Percentiles rank a stretch among this genome's conserved stretches.
These are phyloP conservation scores for Nannizzia gypsea DNA, from an alignment of 2,329 filamentous ascomycete genomes.

Conservation along the genomic window DNA sequence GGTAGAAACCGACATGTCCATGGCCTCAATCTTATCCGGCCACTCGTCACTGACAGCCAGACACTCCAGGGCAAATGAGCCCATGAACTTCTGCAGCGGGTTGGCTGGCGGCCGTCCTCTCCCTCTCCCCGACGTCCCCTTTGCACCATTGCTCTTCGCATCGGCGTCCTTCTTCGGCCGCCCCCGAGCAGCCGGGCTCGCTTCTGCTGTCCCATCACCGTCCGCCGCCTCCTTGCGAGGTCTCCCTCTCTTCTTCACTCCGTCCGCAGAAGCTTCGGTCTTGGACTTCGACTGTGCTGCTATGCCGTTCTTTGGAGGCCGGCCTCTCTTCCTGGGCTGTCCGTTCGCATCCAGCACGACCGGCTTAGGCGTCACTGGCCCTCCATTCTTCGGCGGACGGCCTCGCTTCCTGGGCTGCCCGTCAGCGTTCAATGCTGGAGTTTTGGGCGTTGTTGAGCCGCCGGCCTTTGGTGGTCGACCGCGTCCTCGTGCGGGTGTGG, in stretches of 20 bases:
- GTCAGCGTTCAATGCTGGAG: slow-evolving; percentile 3
- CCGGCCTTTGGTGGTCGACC: slow-evolving; percentile 13
- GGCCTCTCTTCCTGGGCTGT: slow-evolving; percentile 12
- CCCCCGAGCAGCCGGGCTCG: slow-evolving; percentile 4
- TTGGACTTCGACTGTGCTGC: background rate
- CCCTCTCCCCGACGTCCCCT: background rate
- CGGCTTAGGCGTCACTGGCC: background rate
- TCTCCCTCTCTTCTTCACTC: slow-evolving; percentile 7
- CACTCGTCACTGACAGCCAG: slow-evolving; percentile 10
- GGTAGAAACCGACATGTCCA: slow-evolving; percentile 13
- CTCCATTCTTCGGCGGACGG: slow-evolving; percentile 10
- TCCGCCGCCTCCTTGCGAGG: slow-evolving; percentile 7
- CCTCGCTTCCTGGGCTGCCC: slow-evolving; percentile 14
- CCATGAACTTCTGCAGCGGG: slow-evolving; percentile 11
- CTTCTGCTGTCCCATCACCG: background rate
- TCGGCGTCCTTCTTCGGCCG: slow-evolving; percentile 9
- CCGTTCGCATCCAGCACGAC: slow-evolving; percentile 9
- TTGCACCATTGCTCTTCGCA: background rate
- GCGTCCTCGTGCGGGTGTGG: slow-evolving; percentile 8
- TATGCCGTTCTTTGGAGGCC: slow-evolving; percentile 10
- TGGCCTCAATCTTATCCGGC: slow-evolving; percentile 10
- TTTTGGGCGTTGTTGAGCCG: slow-evolving; percentile 9
- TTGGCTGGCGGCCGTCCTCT: slow-evolving; percentile 1
- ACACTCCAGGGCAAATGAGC: slow-evolving; percentile 12
- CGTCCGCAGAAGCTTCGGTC: background rate